phyloP scores from a whole-genome alignment of 441 rosid genomes.

The Manihot esculenta region DNA sequence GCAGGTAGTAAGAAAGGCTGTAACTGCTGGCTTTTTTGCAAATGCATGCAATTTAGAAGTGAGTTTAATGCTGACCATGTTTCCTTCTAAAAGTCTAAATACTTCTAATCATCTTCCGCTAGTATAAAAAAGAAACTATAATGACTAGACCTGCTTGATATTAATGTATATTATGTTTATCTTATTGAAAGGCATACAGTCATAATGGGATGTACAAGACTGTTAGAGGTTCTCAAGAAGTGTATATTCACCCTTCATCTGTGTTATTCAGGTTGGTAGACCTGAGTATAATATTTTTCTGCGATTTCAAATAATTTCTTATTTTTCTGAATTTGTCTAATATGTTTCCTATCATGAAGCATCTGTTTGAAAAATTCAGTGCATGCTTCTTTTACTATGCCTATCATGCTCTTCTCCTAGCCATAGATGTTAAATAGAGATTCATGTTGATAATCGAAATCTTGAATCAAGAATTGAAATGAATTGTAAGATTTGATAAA shows the following conservation, averaged over 20 bases:
- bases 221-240: constrained; percentile 89
- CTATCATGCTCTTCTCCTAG: neutral
- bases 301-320: neutral
- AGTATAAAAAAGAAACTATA: neutral
- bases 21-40: constrained; percentile 81
- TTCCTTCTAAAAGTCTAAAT: neutral
- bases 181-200: constrained; percentile 55
- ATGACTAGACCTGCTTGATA: neutral
- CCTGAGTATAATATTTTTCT: constrained; percentile 1
- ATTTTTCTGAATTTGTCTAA: neutral
- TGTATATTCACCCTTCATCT: constrained; percentile 85
- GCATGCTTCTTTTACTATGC: neutral
- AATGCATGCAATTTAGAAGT: constrained; percentile 87
- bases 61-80: constrained; percentile 22
- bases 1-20: constrained; percentile 85
- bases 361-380: neutral
- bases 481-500: too few species aligned
- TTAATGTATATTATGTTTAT: constrained; percentile 16
- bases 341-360: neutral
- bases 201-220: constrained; percentile 85
- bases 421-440: too few species aligned
- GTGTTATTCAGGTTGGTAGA: constrained; percentile 77
- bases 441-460: too few species aligned
- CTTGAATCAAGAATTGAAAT: too few species aligned
- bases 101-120: neutral